Evolutionary conservation across 495 filamentous ascomycete genomes (phyloP).

Genomic region (Penicillium coffeae): DNA sequence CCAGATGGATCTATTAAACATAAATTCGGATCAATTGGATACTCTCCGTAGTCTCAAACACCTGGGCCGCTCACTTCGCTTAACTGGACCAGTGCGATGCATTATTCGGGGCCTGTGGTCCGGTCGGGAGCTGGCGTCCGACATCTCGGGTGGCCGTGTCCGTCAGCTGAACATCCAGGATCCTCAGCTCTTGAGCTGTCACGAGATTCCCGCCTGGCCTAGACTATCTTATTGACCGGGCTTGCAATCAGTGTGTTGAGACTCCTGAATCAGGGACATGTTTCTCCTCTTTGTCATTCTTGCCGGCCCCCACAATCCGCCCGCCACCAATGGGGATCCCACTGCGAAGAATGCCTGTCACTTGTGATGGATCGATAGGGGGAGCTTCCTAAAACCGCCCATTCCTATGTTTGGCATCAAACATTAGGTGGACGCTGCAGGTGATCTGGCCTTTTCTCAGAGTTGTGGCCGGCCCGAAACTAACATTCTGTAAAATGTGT

Average conservation of each 20-base stretch:
- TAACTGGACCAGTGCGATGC: not conserved
- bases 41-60: not conserved
- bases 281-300: not conserved
- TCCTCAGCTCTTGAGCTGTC: no score
- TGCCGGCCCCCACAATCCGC: not conserved
- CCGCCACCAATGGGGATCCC: not conserved
- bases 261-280: not conserved
- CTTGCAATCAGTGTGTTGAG: not conserved
- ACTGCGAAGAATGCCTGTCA: not conserved
- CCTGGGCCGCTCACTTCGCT: no score
- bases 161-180: no score
- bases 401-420: no score
- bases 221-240: not conserved
- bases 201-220: no score
- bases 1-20: not conserved
- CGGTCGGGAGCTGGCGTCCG: not conserved
- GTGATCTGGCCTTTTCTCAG: no score
- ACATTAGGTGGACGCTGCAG: no score
- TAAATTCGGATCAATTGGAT: not conserved
- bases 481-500: no score
- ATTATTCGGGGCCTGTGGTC: not conserved
- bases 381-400: no score
- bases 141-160: not conserved
- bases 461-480: no score
- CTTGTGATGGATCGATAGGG: not conserved